Percentiles rank a stretch among this genome's conserved stretches.
These are phyloP conservation scores for Neocatenulostroma microsporum DNA, from an alignment of 2,329 filamentous ascomycete species.

Conservation along the genomic window DNA sequence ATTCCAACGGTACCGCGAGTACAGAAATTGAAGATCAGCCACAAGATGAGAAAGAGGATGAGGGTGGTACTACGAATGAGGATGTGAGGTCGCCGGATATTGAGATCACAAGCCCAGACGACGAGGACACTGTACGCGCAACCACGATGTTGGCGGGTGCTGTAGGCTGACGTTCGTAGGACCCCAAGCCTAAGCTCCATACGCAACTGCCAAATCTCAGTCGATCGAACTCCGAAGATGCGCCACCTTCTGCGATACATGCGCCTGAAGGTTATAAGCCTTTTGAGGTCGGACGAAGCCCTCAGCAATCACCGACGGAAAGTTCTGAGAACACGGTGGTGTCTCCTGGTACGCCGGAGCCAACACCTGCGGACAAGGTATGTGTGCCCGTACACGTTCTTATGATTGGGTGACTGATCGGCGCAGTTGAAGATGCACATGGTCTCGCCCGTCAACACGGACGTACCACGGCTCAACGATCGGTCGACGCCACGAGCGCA, in stretches of 20 bases:
- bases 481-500: slow-evolving; percentile 76
- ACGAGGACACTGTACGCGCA: slow-evolving; percentile 24
- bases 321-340: slow-evolving; percentile 25
- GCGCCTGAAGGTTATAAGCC: slow-evolving; percentile 73
- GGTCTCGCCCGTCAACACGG: slow-evolving; percentile 66
- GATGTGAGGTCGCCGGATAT: slow-evolving; percentile 24
- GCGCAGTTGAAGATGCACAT: slow-evolving; percentile 26
- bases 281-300: slow-evolving; percentile 47
- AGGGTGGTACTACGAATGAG: slow-evolving; percentile 11
- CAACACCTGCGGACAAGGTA: slow-evolving; percentile 25
- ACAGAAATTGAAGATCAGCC: slow-evolving; percentile 79
- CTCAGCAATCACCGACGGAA: slow-evolving; percentile 14
- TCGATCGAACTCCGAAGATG: slow-evolving; percentile 56
- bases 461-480: slow-evolving; percentile 55
- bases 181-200: slow-evolving; percentile 38
- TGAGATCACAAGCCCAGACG: slow-evolving; percentile 27
- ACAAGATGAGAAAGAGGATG: slow-evolving; percentile 56
- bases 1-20: slow-evolving; percentile 73
- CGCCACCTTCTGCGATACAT: slow-evolving; percentile 84
- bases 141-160: slow-evolving; percentile 18
- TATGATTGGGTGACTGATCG: slow-evolving; percentile 17
- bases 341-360: slow-evolving; percentile 30
- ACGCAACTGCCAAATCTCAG: slow-evolving; percentile 35
- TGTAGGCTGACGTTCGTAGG: slow-evolving; percentile 14
- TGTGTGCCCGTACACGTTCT: slow-evolving; percentile 4